phyloP scores from a whole-genome alignment of 108 stramenopile species.

The Fistulifera solaris region DNA sequence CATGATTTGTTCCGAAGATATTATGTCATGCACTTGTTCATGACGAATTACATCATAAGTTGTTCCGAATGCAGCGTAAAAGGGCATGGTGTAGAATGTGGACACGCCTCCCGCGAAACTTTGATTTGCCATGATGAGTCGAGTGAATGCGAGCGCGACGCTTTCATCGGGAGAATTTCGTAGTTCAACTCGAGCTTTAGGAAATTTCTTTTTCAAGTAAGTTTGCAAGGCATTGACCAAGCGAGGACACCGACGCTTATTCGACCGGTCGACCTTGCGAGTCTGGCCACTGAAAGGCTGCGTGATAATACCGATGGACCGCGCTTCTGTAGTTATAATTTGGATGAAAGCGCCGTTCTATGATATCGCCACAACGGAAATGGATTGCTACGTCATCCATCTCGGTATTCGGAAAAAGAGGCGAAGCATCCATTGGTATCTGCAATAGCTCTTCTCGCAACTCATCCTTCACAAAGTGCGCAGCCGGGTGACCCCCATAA shows the following conservation, averaged over 20 bases:
- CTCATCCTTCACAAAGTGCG: neutral
- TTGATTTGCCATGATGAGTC: constrained; percentile 10
- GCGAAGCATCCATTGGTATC: neutral
- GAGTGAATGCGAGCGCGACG: constrained; percentile 9
- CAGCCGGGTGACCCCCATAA: neutral
- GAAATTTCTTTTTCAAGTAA: constrained; percentile 8
- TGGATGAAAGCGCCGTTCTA: neutral
- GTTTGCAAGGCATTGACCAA: constrained; percentile 1
- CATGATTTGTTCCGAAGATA: no score
- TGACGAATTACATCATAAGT: neutral
- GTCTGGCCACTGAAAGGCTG: constrained; percentile 7
- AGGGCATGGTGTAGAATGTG: constrained; percentile 4
- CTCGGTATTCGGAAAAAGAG: neutral
- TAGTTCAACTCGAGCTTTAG: constrained; percentile 4
- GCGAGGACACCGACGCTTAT: neutral
- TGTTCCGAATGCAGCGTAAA: constrained; percentile 7
- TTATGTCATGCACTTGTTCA: no score
- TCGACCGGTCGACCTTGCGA: constrained; percentile 3
- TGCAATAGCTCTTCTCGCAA: neutral
- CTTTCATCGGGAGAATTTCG: constrained; percentile 7
- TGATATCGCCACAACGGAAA: constrained; percentile 16
- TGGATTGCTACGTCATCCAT: constrained; percentile 14
- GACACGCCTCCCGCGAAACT: constrained; percentile 8
- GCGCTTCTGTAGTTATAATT: constrained; percentile 2
- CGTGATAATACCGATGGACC: constrained; percentile 14